These are phyloP conservation scores for Cicer pinnatifidum DNA, from an alignment of 306 rosid genomes.

Conservation along the genomic window DNA sequence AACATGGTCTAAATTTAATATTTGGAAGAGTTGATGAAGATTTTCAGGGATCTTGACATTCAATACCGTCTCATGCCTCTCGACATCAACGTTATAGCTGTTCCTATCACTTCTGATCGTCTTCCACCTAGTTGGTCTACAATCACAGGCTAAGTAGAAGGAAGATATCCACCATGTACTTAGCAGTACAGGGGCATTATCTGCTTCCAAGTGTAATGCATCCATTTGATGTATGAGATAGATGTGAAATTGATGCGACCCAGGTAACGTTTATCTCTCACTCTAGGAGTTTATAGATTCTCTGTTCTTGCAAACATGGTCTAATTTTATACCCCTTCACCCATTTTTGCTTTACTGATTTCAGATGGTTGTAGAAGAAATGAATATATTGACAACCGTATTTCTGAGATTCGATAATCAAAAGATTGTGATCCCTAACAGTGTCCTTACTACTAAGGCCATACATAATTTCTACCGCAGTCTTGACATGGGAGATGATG, in stretches of 20 bases:
- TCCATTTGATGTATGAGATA: constrained; percentile 93
- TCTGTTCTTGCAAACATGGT: background rate
- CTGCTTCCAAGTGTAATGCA: too few species aligned
- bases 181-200: too few species aligned
- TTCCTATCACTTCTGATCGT: too few species aligned
- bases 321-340: constrained; percentile 35
- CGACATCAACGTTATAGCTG: constrained; percentile 71
- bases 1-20: too few species aligned
- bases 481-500: constrained; percentile 83
- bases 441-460: constrained; percentile 70
- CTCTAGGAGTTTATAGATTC: background rate
- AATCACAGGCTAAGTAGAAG: too few species aligned
- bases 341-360: constrained; percentile 21
- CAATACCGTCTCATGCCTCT: constrained; percentile 72
- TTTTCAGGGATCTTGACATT: constrained; percentile 76
- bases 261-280: constrained; percentile 62
- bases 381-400: constrained; percentile 94
- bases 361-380: constrained; percentile 98
- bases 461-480: constrained; percentile 85
- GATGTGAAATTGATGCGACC: constrained; percentile 82
- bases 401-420: constrained; percentile 76
- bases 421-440: constrained; percentile 69
- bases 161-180: too few species aligned
- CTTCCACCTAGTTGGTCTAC: too few species aligned
- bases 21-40: constrained; percentile 83